Evolutionary conservation across 192 early-diverging fungal species (phyloP).

Genomic region (Funneliformis geosporum): DNA sequence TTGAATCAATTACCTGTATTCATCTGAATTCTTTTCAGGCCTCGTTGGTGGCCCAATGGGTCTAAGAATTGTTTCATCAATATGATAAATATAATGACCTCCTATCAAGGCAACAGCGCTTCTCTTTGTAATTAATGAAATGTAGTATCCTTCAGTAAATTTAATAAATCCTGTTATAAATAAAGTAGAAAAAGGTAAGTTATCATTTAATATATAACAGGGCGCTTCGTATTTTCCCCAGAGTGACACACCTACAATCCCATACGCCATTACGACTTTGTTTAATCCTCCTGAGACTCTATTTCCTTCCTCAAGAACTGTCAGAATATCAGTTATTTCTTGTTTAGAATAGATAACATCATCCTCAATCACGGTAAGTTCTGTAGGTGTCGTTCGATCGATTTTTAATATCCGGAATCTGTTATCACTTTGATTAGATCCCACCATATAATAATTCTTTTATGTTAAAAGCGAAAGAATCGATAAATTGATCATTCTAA

Average conservation of each 20-base stretch:
- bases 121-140: slow-evolving; percentile 80
- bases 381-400: slow-evolving; percentile 69
- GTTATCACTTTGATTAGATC: slow-evolving; percentile 74
- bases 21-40: slow-evolving; percentile 72
- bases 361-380: slow-evolving; percentile 79
- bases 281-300: slow-evolving; percentile 70
- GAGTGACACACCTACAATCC: slow-evolving; percentile 63
- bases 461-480: neutral
- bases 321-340: slow-evolving; percentile 71
- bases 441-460: slow-evolving; percentile 81
- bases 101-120: slow-evolving; percentile 89
- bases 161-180: slow-evolving; percentile 71
- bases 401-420: slow-evolving; percentile 86
- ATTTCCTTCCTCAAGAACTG: slow-evolving; percentile 81
- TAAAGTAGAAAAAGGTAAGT: neutral
- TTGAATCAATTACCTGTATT: slow-evolving; percentile 51
- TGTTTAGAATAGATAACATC: slow-evolving; percentile 71
- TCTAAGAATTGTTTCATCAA: slow-evolving; percentile 84
- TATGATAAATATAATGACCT: slow-evolving; percentile 94
- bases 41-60: slow-evolving; percentile 66
- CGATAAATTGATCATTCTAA: neutral
- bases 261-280: slow-evolving; percentile 67
- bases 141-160: slow-evolving; percentile 93
- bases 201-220: neutral
- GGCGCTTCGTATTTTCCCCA: neutral